Percentiles rank a stretch among this genome's conserved stretches.
Evolutionary conservation across 768 basidiomycete species (phyloP).

Genomic region (Boletus reticulatus): DNA sequence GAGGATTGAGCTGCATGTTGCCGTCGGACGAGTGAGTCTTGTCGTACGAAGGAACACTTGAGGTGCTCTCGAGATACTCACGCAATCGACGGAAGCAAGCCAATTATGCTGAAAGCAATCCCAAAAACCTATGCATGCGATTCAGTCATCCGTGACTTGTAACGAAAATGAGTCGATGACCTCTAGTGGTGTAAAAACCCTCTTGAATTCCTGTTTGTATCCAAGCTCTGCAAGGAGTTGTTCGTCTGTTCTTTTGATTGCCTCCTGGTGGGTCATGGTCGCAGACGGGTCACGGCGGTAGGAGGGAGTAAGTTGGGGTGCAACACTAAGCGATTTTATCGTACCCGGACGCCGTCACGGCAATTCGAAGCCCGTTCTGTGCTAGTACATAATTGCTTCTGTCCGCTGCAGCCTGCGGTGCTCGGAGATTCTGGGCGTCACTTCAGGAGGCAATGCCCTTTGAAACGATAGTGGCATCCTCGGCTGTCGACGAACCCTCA

Average conservation of each 20-base stretch:
- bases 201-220: conserved; percentile 38
- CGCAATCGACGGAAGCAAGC: conserved; percentile 64
- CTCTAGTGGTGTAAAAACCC: conserved; percentile 36
- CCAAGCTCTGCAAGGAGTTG: conserved; percentile 35
- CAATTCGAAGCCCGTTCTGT: no score
- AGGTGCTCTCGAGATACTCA: conserved; percentile 31
- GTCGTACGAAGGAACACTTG: background rate
- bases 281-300: conserved; percentile 11
- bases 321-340: no score
- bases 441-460: no score
- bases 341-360: no score
- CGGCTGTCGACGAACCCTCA: no score
- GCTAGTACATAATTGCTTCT: no score
- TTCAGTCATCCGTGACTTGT: background rate
- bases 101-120: conserved; percentile 68
- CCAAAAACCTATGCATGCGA: conserved; percentile 57
- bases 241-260: conserved; percentile 25
- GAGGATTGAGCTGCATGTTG: conserved; percentile 38
- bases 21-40: background rate
- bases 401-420: no score
- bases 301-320: background rate
- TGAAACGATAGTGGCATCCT: no score
- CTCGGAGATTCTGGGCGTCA: no score
- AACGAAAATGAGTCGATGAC: conserved; percentile 1
- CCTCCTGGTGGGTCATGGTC: conserved; percentile 13